Evolutionary conservation across 2,329 filamentous ascomycete species (phyloP).

Genomic region (Trichoderma sp.): DNA sequence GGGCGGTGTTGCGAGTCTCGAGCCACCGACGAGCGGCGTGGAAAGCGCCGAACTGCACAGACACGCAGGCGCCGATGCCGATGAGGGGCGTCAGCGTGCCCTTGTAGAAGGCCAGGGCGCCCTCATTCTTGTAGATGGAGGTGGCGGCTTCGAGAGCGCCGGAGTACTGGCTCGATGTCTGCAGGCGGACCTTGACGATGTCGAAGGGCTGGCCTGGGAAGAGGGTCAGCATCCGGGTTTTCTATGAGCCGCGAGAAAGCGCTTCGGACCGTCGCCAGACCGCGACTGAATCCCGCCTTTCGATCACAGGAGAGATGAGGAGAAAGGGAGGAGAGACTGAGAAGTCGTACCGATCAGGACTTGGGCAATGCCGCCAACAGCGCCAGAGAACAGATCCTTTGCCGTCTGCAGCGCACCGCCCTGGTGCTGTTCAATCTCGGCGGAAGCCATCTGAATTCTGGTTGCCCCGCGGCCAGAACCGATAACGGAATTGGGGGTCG

Average conservation of each 20-base stretch:
- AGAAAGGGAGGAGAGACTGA: not conserved
- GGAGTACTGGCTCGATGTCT: slow-evolving; percentile 80
- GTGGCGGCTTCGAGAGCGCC: slow-evolving; percentile 76
- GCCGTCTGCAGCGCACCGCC: slow-evolving; percentile 55
- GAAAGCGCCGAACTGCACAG: slow-evolving; percentile 98
- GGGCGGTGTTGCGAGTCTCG: slow-evolving; percentile 67
- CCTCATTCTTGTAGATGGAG: slow-evolving; percentile 84
- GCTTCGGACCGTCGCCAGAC: slow-evolving; percentile 12
- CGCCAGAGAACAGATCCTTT: slow-evolving; percentile 90
- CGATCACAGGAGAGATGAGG: not conserved
- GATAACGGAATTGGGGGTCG: not conserved
- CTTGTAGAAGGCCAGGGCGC: slow-evolving; percentile 93
- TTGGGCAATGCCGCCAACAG: slow-evolving; percentile 87
- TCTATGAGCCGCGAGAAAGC: slow-evolving; percentile 3
- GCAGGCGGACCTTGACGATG: slow-evolving; percentile 95
- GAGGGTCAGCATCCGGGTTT: slow-evolving; percentile 14
- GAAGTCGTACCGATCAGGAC: slow-evolving; percentile 72
- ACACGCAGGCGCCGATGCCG: slow-evolving; percentile 94
- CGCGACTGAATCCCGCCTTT: not conserved
- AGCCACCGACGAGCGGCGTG: slow-evolving; percentile 85
- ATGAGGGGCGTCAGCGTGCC: slow-evolving; percentile 92
- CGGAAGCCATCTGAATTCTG: slow-evolving; percentile 20
- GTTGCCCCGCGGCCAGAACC: not conserved
- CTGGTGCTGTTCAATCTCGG: slow-evolving; percentile 36
- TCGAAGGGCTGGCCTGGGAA: slow-evolving; percentile 67